Conservation (phyloP, 257 asterid species). For the Solanum clarkiae region DNA sequence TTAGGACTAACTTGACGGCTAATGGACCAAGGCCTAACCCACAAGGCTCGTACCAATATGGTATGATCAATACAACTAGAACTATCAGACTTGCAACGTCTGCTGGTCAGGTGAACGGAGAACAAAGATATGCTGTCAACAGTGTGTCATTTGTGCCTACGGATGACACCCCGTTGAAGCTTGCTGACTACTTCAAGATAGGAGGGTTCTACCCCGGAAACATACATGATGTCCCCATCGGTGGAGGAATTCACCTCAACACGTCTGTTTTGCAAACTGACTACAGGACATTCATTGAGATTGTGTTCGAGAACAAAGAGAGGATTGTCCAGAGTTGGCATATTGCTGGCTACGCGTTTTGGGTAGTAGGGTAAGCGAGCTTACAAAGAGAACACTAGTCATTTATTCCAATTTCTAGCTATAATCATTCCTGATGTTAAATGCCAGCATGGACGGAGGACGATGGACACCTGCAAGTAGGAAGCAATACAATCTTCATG, state of each 20-base stretch:
- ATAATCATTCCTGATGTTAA: neutral
- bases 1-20: constrained; percentile 10
- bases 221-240: constrained; percentile 36
- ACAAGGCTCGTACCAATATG: constrained; percentile 11
- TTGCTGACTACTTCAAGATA: constrained; percentile 10
- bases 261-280: constrained; percentile 66
- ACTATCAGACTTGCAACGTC: constrained; percentile 4
- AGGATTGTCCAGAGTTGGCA: constrained; percentile 77
- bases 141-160: constrained; percentile 5
- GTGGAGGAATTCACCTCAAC: constrained; percentile 66
- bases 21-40: constrained; percentile 17
- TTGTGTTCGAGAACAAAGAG: constrained; percentile 59
- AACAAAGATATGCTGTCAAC: constrained; percentile 11
- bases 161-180: constrained; percentile 8
- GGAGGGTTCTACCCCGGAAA: constrained; percentile 1
- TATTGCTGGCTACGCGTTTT: constrained; percentile 67
- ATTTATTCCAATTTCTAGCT: neutral
- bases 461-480: constrained; percentile 45
- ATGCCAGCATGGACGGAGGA: constrained; percentile 61
- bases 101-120: constrained; percentile 1
- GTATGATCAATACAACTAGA: constrained; percentile 5
- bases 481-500: constrained; percentile 47
- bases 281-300: constrained; percentile 59
- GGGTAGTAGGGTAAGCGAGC: constrained; percentile 92
- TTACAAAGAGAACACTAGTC: neutral